These are phyloP conservation scores for Volvariella surrecta DNA, from an alignment of 1,284 basidiomycete species.

Conservation along the genomic window DNA sequence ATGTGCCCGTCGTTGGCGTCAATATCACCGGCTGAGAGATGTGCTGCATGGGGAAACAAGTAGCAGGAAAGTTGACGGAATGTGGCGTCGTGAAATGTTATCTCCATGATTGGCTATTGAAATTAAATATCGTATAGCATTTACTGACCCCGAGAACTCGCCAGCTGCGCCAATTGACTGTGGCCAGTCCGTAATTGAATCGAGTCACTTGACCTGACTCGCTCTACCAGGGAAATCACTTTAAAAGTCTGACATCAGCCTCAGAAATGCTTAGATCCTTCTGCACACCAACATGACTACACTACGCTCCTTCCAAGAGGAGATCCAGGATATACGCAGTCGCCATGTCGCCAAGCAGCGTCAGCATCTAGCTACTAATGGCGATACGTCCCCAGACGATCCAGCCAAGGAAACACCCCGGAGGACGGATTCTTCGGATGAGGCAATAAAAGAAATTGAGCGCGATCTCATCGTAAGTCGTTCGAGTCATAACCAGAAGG, in stretches of 20 bases:
- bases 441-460: conserved; percentile 1
- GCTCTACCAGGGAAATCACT: conserved; percentile 6
- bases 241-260: neutral
- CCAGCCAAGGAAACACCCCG: conserved; percentile 25
- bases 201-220: conserved; percentile 12
- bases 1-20: neutral
- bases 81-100: too few species aligned
- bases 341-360: conserved; percentile 58
- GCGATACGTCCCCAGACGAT: conserved; percentile 29
- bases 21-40: neutral
- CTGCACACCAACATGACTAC: conserved; percentile 38
- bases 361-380: conserved; percentile 21
- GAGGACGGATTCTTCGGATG: conserved; percentile 11
- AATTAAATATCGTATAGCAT: conserved; percentile 7
- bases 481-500: neutral
- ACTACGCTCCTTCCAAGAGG: conserved; percentile 62
- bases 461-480: neutral
- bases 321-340: conserved; percentile 66
- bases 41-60: too few species aligned
- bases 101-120: conserved; percentile 9
- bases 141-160: too few species aligned
- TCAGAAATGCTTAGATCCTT: neutral
- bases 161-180: neutral
- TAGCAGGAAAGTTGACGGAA: too few species aligned
- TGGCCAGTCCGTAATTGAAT: neutral